phyloP scores from a whole-genome alignment of 768 basidiomycete species.

The Hericium erinaceus region DNA sequence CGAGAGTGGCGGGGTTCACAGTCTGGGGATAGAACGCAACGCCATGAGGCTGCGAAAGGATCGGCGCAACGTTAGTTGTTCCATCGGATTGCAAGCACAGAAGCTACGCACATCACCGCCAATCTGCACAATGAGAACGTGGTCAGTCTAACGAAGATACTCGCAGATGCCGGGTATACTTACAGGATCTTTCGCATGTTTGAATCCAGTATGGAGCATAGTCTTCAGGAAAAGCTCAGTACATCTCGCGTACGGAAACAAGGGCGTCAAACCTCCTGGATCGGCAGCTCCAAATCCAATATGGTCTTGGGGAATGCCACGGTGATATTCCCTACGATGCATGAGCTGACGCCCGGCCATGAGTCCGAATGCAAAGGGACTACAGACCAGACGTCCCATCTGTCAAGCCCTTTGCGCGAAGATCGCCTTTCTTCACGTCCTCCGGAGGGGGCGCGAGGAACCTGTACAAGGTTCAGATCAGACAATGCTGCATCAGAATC shows the following conservation, averaged over 20 bases:
- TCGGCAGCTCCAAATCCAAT: not conserved
- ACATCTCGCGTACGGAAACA: not conserved
- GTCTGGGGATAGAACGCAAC: not conserved
- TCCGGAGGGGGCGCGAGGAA: not conserved
- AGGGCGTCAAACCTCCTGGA: not conserved
- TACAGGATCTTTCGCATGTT: not conserved
- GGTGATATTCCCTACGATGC: not conserved
- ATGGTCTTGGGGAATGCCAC: not conserved
- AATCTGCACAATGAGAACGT: not conserved
- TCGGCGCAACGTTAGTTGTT: not conserved
- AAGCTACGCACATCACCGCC: not conserved
- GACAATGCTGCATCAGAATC: not conserved
- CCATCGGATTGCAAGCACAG: not conserved
- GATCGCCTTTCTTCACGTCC: not conserved
- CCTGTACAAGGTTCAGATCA: not conserved
- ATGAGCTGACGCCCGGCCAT: not conserved
- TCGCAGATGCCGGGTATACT: not conserved
- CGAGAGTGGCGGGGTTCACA: not conserved
- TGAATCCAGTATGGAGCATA: not conserved
- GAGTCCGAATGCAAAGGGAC: not conserved
- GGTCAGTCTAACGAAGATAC: not conserved
- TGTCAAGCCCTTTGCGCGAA: not conserved
- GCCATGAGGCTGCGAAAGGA: not conserved
- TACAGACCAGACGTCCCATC: not conserved
- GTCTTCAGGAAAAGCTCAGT: not conserved